Evolutionary conservation across 192 early-diverging fungal species (phyloP).

Genomic region (Entrophospora sp.): DNA sequence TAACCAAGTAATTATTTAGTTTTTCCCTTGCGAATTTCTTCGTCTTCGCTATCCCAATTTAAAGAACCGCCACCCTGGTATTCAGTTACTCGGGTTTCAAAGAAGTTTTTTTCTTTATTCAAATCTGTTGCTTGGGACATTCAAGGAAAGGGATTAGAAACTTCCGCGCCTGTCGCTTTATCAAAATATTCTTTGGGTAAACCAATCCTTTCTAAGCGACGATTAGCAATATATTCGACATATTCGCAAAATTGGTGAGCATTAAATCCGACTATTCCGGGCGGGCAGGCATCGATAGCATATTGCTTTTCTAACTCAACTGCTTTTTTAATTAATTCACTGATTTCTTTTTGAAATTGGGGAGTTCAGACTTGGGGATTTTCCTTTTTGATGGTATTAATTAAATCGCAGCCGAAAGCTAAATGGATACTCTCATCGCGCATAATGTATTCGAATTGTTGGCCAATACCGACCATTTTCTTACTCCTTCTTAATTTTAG

Average conservation of each 20-base stretch:
- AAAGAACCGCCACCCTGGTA: not conserved
- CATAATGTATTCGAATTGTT: conserved; percentile 5
- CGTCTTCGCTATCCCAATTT: not conserved
- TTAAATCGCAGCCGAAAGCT: not conserved
- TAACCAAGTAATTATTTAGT: too few species aligned
- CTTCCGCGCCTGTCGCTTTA: too few species aligned
- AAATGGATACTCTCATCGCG: conserved; percentile 1
- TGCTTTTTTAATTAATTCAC: conserved; percentile 2
- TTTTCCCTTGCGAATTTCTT: too few species aligned
- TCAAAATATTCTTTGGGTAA: not conserved
- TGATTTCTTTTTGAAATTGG: conserved; percentile 1
- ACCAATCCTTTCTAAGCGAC: conserved; percentile 2
- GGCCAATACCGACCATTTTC: conserved; percentile 2
- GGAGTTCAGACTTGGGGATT: conserved; percentile 7
- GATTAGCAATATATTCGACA: not conserved
- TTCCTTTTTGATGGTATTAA: conserved; percentile 1
- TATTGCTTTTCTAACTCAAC: conserved; percentile 1
- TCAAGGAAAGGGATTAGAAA: conserved; percentile 2
- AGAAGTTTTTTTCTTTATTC: conserved; percentile 6
- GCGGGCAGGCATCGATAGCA: not conserved
- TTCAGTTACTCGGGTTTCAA: conserved; percentile 1
- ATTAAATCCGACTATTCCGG: not conserved
- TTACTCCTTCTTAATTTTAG: not conserved
- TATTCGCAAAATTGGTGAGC: not conserved
- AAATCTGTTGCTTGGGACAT: conserved; percentile 1